Conservation (phyloP, 2,329 filamentous ascomycete species). For the Aspergillus sergii region DNA sequence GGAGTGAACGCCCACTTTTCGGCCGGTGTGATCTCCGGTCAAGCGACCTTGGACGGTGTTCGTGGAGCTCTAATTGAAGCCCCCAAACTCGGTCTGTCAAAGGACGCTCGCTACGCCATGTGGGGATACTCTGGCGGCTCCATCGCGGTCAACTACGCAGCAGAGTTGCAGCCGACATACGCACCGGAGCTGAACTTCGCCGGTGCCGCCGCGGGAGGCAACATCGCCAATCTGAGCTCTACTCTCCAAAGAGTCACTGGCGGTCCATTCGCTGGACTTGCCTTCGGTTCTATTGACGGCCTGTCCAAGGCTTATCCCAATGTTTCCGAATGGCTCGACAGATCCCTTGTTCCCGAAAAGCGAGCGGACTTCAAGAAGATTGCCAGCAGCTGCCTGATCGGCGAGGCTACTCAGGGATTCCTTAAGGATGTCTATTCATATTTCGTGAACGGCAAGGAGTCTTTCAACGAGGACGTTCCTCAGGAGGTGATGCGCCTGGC, state of each 20-base stretch:
- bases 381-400: slow-evolving; percentile 14
- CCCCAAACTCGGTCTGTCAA: slow-evolving; percentile 23
- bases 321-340: slow-evolving; percentile 16
- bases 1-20: slow-evolving; percentile 47
- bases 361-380: slow-evolving; percentile 8
- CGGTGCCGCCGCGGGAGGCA: slow-evolving; percentile 34
- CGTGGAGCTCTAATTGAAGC: slow-evolving; percentile 42
- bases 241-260: slow-evolving; percentile 26
- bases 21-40: slow-evolving; percentile 43
- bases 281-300: slow-evolving; percentile 26
- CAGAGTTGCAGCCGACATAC: slow-evolving; percentile 20
- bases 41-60: slow-evolving; percentile 47
- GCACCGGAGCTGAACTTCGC: slow-evolving; percentile 24
- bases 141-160: slow-evolving; percentile 18
- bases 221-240: slow-evolving; percentile 31
- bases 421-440: slow-evolving; percentile 13
- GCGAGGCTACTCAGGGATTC: slow-evolving; percentile 1
- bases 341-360: slow-evolving; percentile 17
- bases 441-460: slow-evolving; percentile 11
- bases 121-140: slow-evolving; percentile 24
- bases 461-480: slow-evolving; percentile 13
- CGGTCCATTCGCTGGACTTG: slow-evolving; percentile 25
- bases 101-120: slow-evolving; percentile 17
- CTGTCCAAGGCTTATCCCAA: slow-evolving; percentile 26
- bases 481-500: slow-evolving; percentile 13